phyloP scores from a whole-genome alignment of 176 grass and related monocot genomes.

The Avena eriantha region DNA sequence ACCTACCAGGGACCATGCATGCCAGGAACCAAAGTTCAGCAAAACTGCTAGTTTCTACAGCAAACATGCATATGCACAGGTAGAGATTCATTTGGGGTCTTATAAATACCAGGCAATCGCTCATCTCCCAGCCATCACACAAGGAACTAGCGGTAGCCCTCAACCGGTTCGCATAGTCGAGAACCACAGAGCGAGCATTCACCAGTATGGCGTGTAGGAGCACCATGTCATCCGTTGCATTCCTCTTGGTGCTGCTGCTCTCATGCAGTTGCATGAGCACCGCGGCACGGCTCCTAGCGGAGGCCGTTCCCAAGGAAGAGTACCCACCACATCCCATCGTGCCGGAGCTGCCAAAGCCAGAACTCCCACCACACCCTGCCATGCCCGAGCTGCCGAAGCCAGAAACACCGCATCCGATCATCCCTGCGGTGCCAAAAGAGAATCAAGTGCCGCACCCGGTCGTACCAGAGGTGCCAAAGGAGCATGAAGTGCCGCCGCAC shows the following conservation, averaged over 20 bases:
- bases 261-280: constrained; percentile 37
- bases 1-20: constrained; percentile 7
- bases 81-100: not conserved
- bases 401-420: not conserved
- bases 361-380: not conserved
- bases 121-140: not conserved
- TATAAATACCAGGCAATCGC: constrained; percentile 2
- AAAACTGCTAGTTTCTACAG: too few relatives aligned
- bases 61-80: too few relatives aligned
- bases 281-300: constrained; percentile 27
- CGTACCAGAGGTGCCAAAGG: not conserved
- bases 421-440: not conserved
- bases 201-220: constrained; percentile 21
- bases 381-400: not conserved
- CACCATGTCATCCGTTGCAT: not conserved
- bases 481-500: not conserved
- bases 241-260: constrained; percentile 43
- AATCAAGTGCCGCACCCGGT: not conserved
- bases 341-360: not conserved
- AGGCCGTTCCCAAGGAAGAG: constrained; percentile 35
- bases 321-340: not conserved
- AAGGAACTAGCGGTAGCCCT: not conserved
- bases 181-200: not conserved
- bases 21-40: not conserved
- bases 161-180: not conserved